phyloP scores from a whole-genome alignment of 257 asterid species.

The Solanum appendiculatum region DNA sequence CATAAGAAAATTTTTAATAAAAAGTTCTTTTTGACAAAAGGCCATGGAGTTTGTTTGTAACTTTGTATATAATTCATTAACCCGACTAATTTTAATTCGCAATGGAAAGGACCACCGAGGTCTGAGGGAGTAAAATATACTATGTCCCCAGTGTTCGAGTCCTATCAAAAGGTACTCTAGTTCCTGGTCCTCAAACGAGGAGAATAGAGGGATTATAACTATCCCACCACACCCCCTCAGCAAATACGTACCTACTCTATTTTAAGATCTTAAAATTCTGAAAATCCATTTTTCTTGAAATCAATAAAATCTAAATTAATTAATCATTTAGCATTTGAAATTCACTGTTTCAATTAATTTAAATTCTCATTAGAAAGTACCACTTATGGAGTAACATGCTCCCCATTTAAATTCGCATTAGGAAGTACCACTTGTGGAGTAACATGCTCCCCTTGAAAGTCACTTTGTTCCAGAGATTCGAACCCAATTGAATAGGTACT shows the following conservation, averaged over 20 bases:
- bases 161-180: neutral
- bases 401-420: neutral
- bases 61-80: neutral
- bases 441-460: neutral
- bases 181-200: neutral
- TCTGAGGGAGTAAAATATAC: neutral
- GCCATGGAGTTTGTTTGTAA: neutral
- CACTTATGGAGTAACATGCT: neutral
- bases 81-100: neutral
- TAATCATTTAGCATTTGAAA: neutral
- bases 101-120: neutral
- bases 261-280: neutral
- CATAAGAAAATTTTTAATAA: neutral
- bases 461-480: neutral
- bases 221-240: accelerated
- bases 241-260: neutral
- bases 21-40: neutral
- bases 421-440: neutral
- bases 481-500: neutral
- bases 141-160: neutral
- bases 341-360: neutral
- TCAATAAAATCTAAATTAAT: neutral
- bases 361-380: neutral
- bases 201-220: neutral
- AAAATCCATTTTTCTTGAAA: neutral